Conservation (phyloP, 495 filamentous ascomycete species). For the Aspergillus diversus region DNA sequence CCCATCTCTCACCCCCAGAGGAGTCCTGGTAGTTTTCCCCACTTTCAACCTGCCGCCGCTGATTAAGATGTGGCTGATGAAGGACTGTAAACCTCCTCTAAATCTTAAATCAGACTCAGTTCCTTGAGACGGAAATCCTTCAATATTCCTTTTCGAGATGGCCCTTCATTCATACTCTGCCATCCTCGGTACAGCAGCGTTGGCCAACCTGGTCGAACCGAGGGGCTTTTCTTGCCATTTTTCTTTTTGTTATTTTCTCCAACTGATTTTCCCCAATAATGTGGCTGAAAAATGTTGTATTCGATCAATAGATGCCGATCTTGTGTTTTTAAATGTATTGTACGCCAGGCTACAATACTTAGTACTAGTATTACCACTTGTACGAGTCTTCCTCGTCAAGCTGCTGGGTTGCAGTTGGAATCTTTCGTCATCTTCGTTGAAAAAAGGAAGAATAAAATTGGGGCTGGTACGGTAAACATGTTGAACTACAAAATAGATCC, state of each 20-base stretch:
- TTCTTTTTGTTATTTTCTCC: conserved; percentile 1
- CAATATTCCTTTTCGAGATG: no score
- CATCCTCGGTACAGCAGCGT: no score
- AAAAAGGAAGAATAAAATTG: background rate
- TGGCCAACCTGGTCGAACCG: no score
- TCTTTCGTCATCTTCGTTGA: background rate
- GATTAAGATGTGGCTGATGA: no score
- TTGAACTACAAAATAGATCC: background rate
- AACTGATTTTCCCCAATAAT: background rate
- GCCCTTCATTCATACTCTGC: no score
- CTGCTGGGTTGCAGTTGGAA: background rate
- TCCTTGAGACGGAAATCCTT: no score
- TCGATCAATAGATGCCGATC: background rate
- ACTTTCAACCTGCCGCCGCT: no score
- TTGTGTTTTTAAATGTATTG: background rate
- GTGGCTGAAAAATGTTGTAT: conserved; percentile 1
- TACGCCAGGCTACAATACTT: background rate
- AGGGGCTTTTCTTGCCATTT: background rate
- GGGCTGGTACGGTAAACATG: background rate
- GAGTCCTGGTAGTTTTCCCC: no score
- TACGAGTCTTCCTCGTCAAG: background rate
- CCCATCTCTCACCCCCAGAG: no score
- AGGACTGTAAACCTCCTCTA: no score
- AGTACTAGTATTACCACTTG: background rate
- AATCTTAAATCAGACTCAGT: no score